Percentiles rank a stretch among this genome's conserved stretches.
phyloP scores from a whole-genome alignment of 148 eudicot genomes.

The Vaccinium corymbosum region DNA sequence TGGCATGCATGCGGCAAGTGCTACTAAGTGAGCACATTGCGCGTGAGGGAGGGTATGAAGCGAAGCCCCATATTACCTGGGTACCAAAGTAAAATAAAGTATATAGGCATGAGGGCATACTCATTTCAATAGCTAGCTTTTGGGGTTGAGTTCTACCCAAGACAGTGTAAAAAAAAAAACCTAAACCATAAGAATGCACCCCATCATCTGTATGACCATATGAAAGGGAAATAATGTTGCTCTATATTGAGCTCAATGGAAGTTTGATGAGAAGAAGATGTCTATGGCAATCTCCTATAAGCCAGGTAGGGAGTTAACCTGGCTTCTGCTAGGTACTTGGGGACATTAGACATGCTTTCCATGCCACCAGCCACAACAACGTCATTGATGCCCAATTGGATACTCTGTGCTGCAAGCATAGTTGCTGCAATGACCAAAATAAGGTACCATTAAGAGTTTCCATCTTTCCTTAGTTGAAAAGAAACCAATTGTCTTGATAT shows the following conservation, averaged over 20 bases:
- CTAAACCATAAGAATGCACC: neutral
- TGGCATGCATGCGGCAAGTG: no score
- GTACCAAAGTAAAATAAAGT: no score
- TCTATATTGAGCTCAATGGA: neutral
- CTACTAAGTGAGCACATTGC: no score
- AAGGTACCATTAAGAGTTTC: neutral
- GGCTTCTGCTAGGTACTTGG: conserved; percentile 86
- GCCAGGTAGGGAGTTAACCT: conserved; percentile 44
- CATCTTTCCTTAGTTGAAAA: neutral
- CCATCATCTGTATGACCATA: neutral
- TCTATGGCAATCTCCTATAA: neutral
- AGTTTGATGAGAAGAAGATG: neutral
- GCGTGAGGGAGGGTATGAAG: no score
- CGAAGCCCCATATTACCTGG: no score
- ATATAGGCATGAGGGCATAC: no score
- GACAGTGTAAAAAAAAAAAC: no score
- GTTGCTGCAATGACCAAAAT: conserved; percentile 57
- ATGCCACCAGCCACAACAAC: conserved; percentile 98
- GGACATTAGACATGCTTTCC: conserved; percentile 99
- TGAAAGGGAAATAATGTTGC: neutral
- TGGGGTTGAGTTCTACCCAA: no score
- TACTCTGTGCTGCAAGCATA: conserved; percentile 94
- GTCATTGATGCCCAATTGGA: conserved; percentile 91
- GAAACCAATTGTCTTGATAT: neutral
- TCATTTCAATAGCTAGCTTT: no score